phyloP scores from a whole-genome alignment of 805 yeast genomes.

The Alloascoidea hylecoeti region DNA sequence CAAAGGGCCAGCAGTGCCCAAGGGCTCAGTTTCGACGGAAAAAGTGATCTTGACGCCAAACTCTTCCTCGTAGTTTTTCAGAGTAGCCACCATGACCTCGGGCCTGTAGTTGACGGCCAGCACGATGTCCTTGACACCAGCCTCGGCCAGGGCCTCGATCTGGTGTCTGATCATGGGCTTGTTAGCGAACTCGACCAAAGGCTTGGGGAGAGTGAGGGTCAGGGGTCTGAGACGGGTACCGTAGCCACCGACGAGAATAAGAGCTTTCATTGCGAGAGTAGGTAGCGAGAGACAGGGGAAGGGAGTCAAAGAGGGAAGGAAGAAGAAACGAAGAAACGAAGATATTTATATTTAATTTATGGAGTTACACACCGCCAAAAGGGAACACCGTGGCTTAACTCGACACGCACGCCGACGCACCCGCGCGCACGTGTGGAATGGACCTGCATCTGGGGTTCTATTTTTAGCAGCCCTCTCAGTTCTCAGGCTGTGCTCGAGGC shows the following conservation, averaged over 20 bases:
- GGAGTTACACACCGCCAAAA: too few relatives aligned
- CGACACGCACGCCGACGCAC: too few relatives aligned
- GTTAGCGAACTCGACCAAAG: constrained; percentile 95
- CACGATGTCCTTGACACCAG: constrained; percentile 98
- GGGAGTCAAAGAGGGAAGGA: too few relatives aligned
- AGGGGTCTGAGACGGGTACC: constrained; percentile 98
- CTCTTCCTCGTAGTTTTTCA: constrained; percentile 86
- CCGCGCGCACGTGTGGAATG: too few relatives aligned
- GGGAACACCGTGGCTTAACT: too few relatives aligned
- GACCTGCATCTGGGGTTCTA: too few relatives aligned
- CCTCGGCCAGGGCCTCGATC: constrained; percentile 93
- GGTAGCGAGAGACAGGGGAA: too few relatives aligned
- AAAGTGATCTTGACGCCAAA: constrained; percentile 93
- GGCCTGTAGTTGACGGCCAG: constrained; percentile 99
- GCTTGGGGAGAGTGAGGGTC: constrained; percentile 89
- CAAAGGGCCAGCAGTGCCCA: constrained; percentile 99
- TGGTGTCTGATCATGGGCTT: constrained; percentile 98
- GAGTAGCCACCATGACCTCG: constrained; percentile 94
- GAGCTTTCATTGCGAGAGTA: constrained; percentile 64
- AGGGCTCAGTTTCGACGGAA: constrained; percentile 97
- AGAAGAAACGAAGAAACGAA: too few relatives aligned
- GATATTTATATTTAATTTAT: too few relatives aligned
- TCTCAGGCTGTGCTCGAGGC: too few relatives aligned
- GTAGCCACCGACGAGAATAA: constrained; percentile 98
- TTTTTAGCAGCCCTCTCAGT: too few relatives aligned